Evolutionary conservation across 371 early-diverging fungal species (phyloP).

Genomic region (Nematocida sp.): DNA sequence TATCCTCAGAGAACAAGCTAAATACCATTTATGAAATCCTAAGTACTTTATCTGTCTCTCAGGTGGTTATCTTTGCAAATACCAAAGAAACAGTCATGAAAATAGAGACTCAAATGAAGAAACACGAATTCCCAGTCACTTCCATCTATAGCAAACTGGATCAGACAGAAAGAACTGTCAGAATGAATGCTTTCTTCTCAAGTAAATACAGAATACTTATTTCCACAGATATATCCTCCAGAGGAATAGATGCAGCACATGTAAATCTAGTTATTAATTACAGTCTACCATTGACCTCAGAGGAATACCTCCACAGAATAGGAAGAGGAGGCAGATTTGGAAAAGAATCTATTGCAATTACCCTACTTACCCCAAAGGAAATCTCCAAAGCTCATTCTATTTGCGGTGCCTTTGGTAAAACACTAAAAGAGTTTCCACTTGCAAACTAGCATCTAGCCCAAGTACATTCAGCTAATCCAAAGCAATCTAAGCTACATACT

Average conservation of each 20-base stretch:
- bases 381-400: constrained; percentile 33
- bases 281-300: constrained; percentile 93
- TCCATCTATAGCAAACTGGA: constrained; percentile 72
- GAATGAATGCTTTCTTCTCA: constrained; percentile 81
- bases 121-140: constrained; percentile 72
- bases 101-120: constrained; percentile 72
- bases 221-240: constrained; percentile 75
- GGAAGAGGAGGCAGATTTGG: constrained; percentile 98
- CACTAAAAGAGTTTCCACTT: neutral
- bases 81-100: constrained; percentile 75
- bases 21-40: constrained; percentile 74
- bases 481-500: neutral
- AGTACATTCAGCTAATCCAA: neutral
- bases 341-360: constrained; percentile 86
- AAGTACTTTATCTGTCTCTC: constrained; percentile 69
- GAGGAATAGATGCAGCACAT: constrained; percentile 97
- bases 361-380: constrained; percentile 81
- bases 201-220: constrained; percentile 67
- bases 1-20: constrained; percentile 74
- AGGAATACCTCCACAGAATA: constrained; percentile 95
- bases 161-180: constrained; percentile 73
- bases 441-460: neutral
- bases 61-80: constrained; percentile 85
- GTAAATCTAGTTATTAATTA: constrained; percentile 98
- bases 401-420: constrained; percentile 10